A percentile compares a stretch with the other conserved stretches of the same genome.
Evolutionary conservation across 345 rosid genomes (phyloP).

Genomic region (Acer yangbiense): DNA sequence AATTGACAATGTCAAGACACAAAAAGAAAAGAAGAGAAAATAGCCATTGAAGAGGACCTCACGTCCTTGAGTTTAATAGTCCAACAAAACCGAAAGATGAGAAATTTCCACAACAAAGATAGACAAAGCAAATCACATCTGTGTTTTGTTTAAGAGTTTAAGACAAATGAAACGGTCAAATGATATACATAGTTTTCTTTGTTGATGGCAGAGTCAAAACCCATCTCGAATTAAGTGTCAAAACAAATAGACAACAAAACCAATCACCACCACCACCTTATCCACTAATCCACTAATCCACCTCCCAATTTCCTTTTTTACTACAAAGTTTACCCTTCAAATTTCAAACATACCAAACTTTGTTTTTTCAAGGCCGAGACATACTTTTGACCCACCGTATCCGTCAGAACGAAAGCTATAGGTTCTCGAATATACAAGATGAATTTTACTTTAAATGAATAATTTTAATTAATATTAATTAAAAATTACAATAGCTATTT

Average conservation of each 20-base stretch:
- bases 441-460: too few species aligned
- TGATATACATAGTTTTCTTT: background rate
- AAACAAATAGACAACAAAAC: background rate
- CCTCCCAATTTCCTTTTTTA: background rate
- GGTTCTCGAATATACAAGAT: too few species aligned
- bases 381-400: background rate
- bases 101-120: background rate
- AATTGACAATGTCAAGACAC: background rate
- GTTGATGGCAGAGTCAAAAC: background rate
- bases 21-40: background rate
- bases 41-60: background rate
- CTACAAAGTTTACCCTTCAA: background rate
- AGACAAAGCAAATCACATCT: too few species aligned
- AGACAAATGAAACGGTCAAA: background rate
- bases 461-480: too few species aligned
- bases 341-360: background rate
- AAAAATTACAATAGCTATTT: too few species aligned
- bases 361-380: background rate
- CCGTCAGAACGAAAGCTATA: background rate
- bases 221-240: background rate
- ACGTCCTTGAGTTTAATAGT: background rate
- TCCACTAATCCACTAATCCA: slow-evolving; percentile 11
- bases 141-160: background rate
- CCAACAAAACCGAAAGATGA: background rate
- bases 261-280: background rate